Percentiles rank a stretch among this genome's conserved stretches.
Evolutionary conservation across 495 filamentous ascomycete genomes (phyloP).

Genomic region (Sordaria brevicollis): DNA sequence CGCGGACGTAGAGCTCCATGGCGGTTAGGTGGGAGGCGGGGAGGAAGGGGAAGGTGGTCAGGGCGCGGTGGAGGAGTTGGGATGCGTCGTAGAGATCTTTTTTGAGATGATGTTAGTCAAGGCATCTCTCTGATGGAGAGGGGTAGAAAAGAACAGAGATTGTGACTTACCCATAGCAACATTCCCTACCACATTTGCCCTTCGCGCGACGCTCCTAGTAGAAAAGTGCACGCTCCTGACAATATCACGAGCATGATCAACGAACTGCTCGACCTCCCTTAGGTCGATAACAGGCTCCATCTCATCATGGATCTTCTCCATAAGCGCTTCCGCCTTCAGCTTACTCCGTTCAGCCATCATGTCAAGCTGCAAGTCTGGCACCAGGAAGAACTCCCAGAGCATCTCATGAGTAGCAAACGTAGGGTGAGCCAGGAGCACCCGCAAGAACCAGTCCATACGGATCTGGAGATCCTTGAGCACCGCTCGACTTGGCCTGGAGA

Average conservation of each 20-base stretch:
- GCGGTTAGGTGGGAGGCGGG: slow-evolving; percentile 58
- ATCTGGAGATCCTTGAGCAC: slow-evolving; percentile 81
- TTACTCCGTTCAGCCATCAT: slow-evolving; percentile 83
- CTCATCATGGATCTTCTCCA: slow-evolving; percentile 81
- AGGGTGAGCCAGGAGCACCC: slow-evolving; percentile 75
- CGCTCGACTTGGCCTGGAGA: slow-evolving; percentile 79
- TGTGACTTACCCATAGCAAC: slow-evolving; percentile 41
- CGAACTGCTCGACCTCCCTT: slow-evolving; percentile 87
- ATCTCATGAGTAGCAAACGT: slow-evolving; percentile 96
- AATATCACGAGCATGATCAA: slow-evolving; percentile 78
- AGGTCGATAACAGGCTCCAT: slow-evolving; percentile 75
- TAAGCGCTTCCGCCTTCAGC: slow-evolving; percentile 70
- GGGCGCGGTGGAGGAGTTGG: slow-evolving; percentile 42
- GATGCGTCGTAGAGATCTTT: slow-evolving; percentile 63
- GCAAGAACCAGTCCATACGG: slow-evolving; percentile 76
- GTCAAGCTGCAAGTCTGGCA: slow-evolving; percentile 83
- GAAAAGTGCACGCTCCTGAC: slow-evolving; percentile 74
- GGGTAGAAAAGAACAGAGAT: slow-evolving; percentile 11
- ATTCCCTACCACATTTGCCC: slow-evolving; percentile 49
- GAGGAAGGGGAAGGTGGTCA: slow-evolving; percentile 56
- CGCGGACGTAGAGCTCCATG: slow-evolving; percentile 58
- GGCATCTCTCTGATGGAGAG: slow-evolving; percentile 16
- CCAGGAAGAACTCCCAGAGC: slow-evolving; percentile 98
- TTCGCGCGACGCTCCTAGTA: slow-evolving; percentile 67
- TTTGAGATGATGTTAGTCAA: slow-evolving; percentile 21